These are phyloP conservation scores for Arthroderma uncinatum DNA, from an alignment of 2,329 filamentous ascomycete genomes.

Conservation along the genomic window DNA sequence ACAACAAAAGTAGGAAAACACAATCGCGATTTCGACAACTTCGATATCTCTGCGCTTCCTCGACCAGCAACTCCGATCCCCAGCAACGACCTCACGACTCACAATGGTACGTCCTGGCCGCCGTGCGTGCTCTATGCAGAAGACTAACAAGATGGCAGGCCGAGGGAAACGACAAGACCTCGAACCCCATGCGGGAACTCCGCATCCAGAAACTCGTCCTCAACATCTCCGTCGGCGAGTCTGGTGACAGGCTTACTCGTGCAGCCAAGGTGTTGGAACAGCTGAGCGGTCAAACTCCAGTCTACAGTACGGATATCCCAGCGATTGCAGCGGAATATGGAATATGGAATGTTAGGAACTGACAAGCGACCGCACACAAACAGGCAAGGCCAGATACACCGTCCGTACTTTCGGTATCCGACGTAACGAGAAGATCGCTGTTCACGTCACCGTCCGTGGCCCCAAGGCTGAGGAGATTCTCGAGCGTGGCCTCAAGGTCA, in stretches of 20 bases:
- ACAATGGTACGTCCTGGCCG: constrained; percentile 37
- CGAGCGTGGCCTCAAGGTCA: constrained; percentile 99
- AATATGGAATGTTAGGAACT: constrained; percentile 8
- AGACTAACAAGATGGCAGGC: constrained; percentile 39
- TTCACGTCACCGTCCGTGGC: constrained; percentile 98
- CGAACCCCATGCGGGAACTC: constrained; percentile 99
- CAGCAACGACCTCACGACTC: constrained; percentile 32
- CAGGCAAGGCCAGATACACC: constrained; percentile 99
- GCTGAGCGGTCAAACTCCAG: constrained; percentile 97
- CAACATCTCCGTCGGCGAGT: constrained; percentile 99
- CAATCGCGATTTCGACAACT: not conserved
- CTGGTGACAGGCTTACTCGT: constrained; percentile 99
- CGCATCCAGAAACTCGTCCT: constrained; percentile 99
- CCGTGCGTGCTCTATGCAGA: constrained; percentile 3
- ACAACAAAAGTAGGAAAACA: not conserved
- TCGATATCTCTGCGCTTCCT: constrained; percentile 5
- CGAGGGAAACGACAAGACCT: constrained; percentile 64
- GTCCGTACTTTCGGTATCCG: constrained; percentile 99
- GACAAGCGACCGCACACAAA: constrained; percentile 16
- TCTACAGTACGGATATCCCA: constrained; percentile 64
- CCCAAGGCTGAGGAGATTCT: constrained; percentile 99
- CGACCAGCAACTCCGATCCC: constrained; percentile 18
- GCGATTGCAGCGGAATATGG: not conserved
- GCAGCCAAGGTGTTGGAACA: constrained; percentile 99
- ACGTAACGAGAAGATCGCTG: constrained; percentile 99